Evolutionary conservation across 2,329 filamentous ascomycete species (phyloP).

Genomic region (Coniochaeta prunicola): DNA sequence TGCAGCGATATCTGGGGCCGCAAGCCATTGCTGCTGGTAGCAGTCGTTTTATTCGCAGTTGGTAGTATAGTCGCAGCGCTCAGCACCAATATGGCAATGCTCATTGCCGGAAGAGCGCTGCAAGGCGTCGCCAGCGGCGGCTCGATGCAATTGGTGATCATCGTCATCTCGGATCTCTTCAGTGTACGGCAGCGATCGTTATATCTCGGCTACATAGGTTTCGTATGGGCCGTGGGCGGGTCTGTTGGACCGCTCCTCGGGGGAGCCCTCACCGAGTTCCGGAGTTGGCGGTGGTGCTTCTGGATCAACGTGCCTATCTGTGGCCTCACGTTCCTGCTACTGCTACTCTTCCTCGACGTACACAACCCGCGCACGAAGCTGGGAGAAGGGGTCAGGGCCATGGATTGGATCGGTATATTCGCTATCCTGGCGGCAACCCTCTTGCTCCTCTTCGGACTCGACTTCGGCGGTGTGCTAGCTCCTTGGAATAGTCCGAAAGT

Average conservation of each 20-base stretch:
- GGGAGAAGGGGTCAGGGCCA: conserved; percentile 50
- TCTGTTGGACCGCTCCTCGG: conserved; percentile 53
- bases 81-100: conserved; percentile 34
- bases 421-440: conserved; percentile 56
- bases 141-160: conserved; percentile 43
- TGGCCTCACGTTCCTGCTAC: conserved; percentile 47
- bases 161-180: conserved; percentile 47
- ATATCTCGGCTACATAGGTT: conserved; percentile 57
- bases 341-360: conserved; percentile 56
- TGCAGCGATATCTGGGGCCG: conserved; percentile 52
- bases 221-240: conserved; percentile 59
- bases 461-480: conserved; percentile 57
- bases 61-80: conserved; percentile 42
- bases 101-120: conserved; percentile 39
- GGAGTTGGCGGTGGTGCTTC: conserved; percentile 53
- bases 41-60: conserved; percentile 41
- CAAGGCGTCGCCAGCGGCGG: conserved; percentile 47
- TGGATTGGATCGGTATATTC: conserved; percentile 54
- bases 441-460: conserved; percentile 65
- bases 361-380: conserved; percentile 59
- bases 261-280: conserved; percentile 56
- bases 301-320: conserved; percentile 38
- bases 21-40: conserved; percentile 41
- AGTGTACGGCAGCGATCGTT: conserved; percentile 33
- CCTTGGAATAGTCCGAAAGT: conserved; percentile 57